Conservation (phyloP, 2,329 filamentous ascomycete genomes). For the Daldinia sp. region DNA sequence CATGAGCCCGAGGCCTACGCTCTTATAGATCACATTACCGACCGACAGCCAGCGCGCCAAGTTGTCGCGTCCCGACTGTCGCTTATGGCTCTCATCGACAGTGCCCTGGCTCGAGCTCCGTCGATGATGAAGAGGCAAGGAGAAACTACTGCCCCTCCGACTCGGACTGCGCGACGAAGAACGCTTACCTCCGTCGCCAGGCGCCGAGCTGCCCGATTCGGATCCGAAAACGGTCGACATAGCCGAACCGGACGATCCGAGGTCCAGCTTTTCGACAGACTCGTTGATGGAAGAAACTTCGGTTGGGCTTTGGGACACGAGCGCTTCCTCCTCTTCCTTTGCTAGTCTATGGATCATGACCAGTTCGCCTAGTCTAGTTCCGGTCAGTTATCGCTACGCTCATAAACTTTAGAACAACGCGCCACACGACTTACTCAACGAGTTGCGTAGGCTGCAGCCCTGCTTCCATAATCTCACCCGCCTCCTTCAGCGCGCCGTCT, state of each 20-base stretch:
- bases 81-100: slow-evolving; percentile 18
- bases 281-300: slow-evolving; percentile 47
- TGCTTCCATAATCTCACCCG: slow-evolving; percentile 86
- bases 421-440: slow-evolving; percentile 69
- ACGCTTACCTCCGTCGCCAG: slow-evolving; percentile 42
- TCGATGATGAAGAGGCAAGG: slow-evolving; percentile 43
- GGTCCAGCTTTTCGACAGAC: slow-evolving; percentile 47
- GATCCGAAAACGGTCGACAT: slow-evolving; percentile 54
- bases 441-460: slow-evolving; percentile 76
- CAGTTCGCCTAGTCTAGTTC: slow-evolving; percentile 75
- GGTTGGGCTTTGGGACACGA: slow-evolving; percentile 37
- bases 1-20: slow-evolving; percentile 72
- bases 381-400: neutral
- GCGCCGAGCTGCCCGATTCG: slow-evolving; percentile 27
- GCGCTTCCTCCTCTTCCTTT: slow-evolving; percentile 49
- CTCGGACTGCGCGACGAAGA: slow-evolving; percentile 47
- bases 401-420: neutral
- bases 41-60: slow-evolving; percentile 64
- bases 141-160: slow-evolving; percentile 37
- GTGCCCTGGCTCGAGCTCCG: slow-evolving; percentile 44
- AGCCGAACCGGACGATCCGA: slow-evolving; percentile 46
- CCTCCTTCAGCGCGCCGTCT: slow-evolving; percentile 80
- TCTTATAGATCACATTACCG: slow-evolving; percentile 75
- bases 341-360: slow-evolving; percentile 64
- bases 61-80: slow-evolving; percentile 53